Evolutionary conservation across 805 yeast species (phyloP), one percentile per base, ranked within the genome.

Genomic region (Hanseniaspora osmophila): DNA sequence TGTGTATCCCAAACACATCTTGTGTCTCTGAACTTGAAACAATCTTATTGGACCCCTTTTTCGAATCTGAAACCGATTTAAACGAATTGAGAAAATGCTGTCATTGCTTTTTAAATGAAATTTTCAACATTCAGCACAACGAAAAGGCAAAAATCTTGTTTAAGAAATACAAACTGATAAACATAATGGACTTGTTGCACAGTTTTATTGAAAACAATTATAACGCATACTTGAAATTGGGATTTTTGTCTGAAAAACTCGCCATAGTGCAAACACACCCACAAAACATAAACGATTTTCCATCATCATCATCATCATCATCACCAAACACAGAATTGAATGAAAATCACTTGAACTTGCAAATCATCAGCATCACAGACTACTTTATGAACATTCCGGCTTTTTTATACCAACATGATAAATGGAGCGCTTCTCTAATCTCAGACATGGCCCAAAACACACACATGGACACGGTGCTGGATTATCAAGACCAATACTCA

Each of bases 161-260:
- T 29, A 54, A 54, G 33, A 59, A 59, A 44, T 58, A 56, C 41
- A 47, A 51, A 22, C 44, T 44, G 15, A 41, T 49, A 18, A 52
- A 53, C 1, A 43, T 56, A 17, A 44, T 40, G 33, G 18, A 44
- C 10, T 41, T 51, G 42, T 19, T 57, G 29, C 38, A 40, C 6
- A 10, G 27, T 5, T 57, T 54, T 40, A 48, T 47, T 27, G 42
- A 43, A 5, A 39, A 49, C 4, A 55, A 57, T 40, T 46, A 47
- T 2, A 54, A 51, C 18, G 32, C 48, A 5, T 55, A 49, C 40
- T 45, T 49, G 13, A 54, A 52, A 30, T 33, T 58, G 27, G 50
- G 50, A 33, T 54, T 54, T 10, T 41, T 57, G 33, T 52, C 52
- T 12, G 47, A 46, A 22, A 15, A 12, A 17, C 5, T 10, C 6